Conservation (phyloP, 306 rosid genomes). For the Canavalia ensiformis region DNA sequence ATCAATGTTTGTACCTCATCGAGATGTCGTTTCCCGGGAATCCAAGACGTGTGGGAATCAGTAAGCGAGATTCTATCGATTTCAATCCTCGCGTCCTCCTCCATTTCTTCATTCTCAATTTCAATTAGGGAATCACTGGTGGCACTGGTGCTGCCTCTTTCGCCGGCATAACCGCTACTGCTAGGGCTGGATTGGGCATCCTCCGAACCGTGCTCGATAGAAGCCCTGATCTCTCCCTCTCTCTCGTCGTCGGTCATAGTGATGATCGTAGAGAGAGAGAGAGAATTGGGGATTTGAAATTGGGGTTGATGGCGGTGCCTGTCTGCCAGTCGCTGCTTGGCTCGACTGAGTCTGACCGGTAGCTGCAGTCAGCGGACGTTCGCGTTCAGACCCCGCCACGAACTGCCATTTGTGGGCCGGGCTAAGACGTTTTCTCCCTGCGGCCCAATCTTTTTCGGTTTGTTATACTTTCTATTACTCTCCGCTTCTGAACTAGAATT, state of each 20-base stretch:
- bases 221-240: constrained; percentile 43
- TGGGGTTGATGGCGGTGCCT: constrained; percentile 22
- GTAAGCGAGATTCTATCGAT: constrained; percentile 48
- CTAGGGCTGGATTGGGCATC: constrained; percentile 84
- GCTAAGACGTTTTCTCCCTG: neutral
- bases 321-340: constrained; percentile 49
- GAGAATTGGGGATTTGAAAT: constrained; percentile 35
- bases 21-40: constrained; percentile 79
- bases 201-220: constrained; percentile 60
- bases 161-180: constrained; percentile 95
- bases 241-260: constrained; percentile 38
- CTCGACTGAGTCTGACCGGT: constrained; percentile 52
- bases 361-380: constrained; percentile 41
- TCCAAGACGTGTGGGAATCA: constrained; percentile 65
- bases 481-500: too few relatives aligned
- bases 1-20: constrained; percentile 70
- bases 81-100: constrained; percentile 51
- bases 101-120: constrained; percentile 50
- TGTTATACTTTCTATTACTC: too few relatives aligned
- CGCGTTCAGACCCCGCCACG: constrained; percentile 14
- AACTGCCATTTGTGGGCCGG: neutral
- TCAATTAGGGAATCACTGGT: constrained; percentile 69
- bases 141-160: constrained; percentile 65
- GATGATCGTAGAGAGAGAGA: constrained; percentile 9
- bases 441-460: neutral